A percentile compares a stretch with the other conserved stretches of the same genome.
Conservation (phyloP, 768 basidiomycete genomes). For the Suillus weaverae region DNA sequence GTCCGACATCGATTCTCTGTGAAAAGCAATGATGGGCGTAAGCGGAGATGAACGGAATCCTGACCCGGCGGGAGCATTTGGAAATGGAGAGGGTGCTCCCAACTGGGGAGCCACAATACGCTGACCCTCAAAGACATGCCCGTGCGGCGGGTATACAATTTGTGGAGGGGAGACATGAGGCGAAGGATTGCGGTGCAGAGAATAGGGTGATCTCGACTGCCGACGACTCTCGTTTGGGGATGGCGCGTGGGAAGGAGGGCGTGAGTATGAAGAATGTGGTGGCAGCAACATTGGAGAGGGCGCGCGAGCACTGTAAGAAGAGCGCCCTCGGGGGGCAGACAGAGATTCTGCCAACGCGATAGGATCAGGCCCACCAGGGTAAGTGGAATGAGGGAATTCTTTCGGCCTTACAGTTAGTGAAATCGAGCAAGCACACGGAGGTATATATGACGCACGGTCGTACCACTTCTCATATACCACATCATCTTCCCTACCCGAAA, state of each 20-base stretch:
- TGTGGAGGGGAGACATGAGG: conserved; percentile 23
- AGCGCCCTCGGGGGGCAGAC: conserved; percentile 27
- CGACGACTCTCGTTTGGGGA: conserved; percentile 22
- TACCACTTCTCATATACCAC: conserved; percentile 48
- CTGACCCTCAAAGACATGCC: conserved; percentile 57
- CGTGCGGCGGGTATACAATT: conserved; percentile 47
- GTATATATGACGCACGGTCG: conserved; percentile 37
- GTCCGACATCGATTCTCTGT: conserved; percentile 40
- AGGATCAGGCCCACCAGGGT: conserved; percentile 38
- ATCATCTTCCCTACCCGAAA: conserved; percentile 39
- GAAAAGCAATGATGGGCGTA: conserved; percentile 19
- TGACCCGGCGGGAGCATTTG: conserved; percentile 39
- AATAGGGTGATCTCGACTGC: not conserved
- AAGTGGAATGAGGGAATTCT: conserved; percentile 39
- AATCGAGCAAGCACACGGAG: conserved; percentile 27
- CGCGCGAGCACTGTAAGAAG: conserved; percentile 25
- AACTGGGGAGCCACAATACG: conserved; percentile 35
- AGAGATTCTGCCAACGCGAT: conserved; percentile 31
- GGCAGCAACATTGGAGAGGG: conserved; percentile 19
- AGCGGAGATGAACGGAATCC: conserved; percentile 25
- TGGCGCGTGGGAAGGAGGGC: conserved; percentile 21
- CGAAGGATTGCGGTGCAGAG: conserved; percentile 13
- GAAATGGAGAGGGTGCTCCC: conserved; percentile 55
- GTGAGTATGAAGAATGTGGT: conserved; percentile 19
- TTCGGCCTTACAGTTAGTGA: conserved; percentile 51